Evolutionary conservation across 2,329 filamentous ascomycete genomes (phyloP).

Genomic region (Colletotrichum sp.): DNA sequence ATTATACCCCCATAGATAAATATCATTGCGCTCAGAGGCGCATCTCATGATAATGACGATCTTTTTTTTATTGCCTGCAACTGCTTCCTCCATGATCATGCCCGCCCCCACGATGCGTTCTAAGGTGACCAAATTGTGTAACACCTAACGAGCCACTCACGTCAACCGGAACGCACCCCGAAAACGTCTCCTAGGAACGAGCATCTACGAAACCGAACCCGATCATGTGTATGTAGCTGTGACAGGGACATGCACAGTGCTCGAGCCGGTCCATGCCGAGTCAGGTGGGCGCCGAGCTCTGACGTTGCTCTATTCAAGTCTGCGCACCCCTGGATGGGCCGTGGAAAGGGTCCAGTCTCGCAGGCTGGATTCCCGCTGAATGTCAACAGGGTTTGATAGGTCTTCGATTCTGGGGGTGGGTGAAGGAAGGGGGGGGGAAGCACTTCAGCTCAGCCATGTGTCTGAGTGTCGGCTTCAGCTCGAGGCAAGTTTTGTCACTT

Average conservation of each 20-base stretch:
- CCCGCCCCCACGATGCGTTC: neutral
- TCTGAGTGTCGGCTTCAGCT: neutral
- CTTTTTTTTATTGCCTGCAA: neutral
- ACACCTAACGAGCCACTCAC: neutral
- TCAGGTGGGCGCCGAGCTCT: neutral
- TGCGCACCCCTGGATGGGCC: neutral
- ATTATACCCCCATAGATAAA: slow-evolving; percentile 1
- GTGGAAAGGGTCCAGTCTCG: neutral
- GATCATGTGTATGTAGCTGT: neutral
- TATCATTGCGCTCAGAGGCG: neutral
- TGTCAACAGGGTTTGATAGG: neutral
- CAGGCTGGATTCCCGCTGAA: neutral
- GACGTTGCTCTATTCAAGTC: neutral
- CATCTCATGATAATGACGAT: neutral
- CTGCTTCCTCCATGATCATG: neutral
- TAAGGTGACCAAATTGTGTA: neutral
- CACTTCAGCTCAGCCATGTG: neutral
- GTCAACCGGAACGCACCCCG: neutral
- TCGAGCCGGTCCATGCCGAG: neutral
- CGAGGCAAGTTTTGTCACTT: neutral
- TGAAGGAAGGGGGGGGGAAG: neutral
- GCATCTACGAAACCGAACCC: neutral
- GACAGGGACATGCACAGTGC: neutral
- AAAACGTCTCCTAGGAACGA: neutral
- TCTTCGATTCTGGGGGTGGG: neutral